Base-by-base conservation (phyloP, 108 stramenopile species). In the Licmophora abbreviata region DNA sequence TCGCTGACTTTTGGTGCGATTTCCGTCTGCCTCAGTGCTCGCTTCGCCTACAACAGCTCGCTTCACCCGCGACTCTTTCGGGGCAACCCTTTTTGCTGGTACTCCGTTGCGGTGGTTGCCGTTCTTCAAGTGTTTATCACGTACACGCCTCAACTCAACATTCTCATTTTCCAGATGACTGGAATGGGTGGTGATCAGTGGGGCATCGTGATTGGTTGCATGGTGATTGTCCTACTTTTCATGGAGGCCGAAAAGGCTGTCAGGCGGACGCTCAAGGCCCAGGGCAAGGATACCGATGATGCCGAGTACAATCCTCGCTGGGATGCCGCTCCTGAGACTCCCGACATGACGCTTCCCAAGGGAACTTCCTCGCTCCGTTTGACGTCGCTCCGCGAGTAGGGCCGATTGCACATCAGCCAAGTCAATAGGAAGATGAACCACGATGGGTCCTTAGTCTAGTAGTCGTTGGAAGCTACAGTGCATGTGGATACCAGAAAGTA, bases 161-260 rank as follows among this genome's bases (percentile, higher is more conserved):
- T 48, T 15, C 50, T 79, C 46, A 71, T 88, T 29, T 88, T 88
- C 50, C 58, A 69, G 10, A 88, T 88, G 86, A 54, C 34, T 20
- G 58, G 64, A 18, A 81, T 82, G 86, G 69, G 79, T 35, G 74
- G 77, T 18, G 30, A 63, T 42, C 74, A 71, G 32, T 88, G 86
- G 86, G 66, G 48, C 18, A 41, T 88, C 41, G 56, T 58, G 1
- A 0, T 79, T 58, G 25, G 53, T 6, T 68, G 59, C 50, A 76
- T 81, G 69, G 14, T 77, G 14, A 23, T 72, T 36, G 66, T 68
- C 1, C 82, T 88, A 55, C 21, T 77, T 53, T 51, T 71, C 29
- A 79, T 88, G 86, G 86, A 88, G 52, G 23, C 51, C 1, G 86
- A 96, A 62, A 93, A 87, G 64, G 76, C 89, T 10, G 50, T 96